A percentile compares a stretch with the other conserved stretches of the same genome.
Evolutionary conservation across 2,329 filamentous ascomycete species (phyloP).

Genomic region (Xylariaceae sp.): DNA sequence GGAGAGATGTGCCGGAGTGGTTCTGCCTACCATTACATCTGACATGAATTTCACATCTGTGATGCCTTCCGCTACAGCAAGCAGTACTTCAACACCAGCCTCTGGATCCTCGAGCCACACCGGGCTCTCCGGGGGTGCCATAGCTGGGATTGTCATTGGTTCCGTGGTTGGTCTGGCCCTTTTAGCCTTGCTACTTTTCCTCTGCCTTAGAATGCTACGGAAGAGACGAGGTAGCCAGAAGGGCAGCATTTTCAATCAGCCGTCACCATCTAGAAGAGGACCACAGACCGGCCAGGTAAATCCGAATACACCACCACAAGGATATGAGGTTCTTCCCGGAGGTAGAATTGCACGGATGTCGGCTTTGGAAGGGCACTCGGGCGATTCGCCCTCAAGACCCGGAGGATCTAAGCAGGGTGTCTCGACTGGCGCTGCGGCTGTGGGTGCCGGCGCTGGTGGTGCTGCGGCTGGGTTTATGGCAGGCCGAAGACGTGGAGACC

Average conservation of each 20-base stretch:
- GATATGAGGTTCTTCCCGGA: slow-evolving; percentile 74
- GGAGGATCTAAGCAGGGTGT: slow-evolving; percentile 44
- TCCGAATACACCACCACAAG: slow-evolving; percentile 34
- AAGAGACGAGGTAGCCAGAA: slow-evolving; percentile 56
- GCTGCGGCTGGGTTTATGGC: slow-evolving; percentile 45
- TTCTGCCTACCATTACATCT: slow-evolving; percentile 69
- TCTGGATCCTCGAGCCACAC: slow-evolving; percentile 24
- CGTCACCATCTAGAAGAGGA: slow-evolving; percentile 63
- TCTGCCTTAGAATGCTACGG: slow-evolving; percentile 55
- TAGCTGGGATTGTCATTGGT: slow-evolving; percentile 87
- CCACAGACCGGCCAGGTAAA: slow-evolving; percentile 36
- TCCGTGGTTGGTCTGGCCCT: slow-evolving; percentile 67
- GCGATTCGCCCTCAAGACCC: slow-evolving; percentile 54
- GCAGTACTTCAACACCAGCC: slow-evolving; percentile 32
- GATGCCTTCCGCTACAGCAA: slow-evolving; percentile 41
- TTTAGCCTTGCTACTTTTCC: slow-evolving; percentile 64
- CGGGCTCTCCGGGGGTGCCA: slow-evolving; percentile 72
- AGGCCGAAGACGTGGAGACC: slow-evolving; percentile 43
- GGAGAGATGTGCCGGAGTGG: slow-evolving; percentile 68
- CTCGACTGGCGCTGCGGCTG: slow-evolving; percentile 41
- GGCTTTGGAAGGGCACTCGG: slow-evolving; percentile 74
- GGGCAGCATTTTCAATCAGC: slow-evolving; percentile 83
- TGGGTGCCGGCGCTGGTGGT: slow-evolving; percentile 40
- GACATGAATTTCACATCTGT: slow-evolving; percentile 58
- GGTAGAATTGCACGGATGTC: slow-evolving; percentile 95